These are phyloP conservation scores for Umbilicaria muhlenbergii DNA, from an alignment of 495 filamentous ascomycete species.

Conservation along the genomic window DNA sequence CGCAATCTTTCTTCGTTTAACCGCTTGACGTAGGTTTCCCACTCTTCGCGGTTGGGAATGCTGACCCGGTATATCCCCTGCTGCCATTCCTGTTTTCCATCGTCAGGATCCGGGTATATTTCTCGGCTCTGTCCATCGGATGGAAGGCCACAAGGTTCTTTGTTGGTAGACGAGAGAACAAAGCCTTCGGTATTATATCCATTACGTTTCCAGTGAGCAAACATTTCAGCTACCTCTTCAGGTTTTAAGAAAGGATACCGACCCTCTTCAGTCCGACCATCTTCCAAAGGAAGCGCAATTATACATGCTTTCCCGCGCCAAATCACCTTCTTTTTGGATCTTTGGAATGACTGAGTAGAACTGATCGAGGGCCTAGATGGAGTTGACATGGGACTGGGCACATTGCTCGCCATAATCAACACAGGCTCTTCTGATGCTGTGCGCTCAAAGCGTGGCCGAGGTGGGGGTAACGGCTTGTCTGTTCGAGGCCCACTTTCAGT, in stretches of 20 bases:
- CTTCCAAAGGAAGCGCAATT: conserved; percentile 53
- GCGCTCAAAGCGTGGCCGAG: conserved; percentile 15
- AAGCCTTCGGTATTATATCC: conserved; percentile 69
- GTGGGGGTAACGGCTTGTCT: conserved; percentile 33
- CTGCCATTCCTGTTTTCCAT: conserved; percentile 37
- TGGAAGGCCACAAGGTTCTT: conserved; percentile 7
- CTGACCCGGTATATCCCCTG: conserved; percentile 40
- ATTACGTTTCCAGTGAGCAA: conserved; percentile 53
- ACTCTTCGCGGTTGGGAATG: conserved; percentile 63
- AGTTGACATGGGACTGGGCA: not conserved
- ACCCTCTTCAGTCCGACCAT: conserved; percentile 41
- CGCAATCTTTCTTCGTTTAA: conserved; percentile 81
- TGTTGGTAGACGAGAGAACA: conserved; percentile 34
- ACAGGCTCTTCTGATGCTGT: conserved; percentile 3
- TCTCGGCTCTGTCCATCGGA: conserved; percentile 46
- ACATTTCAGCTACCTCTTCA: conserved; percentile 44
- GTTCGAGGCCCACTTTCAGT: not conserved
- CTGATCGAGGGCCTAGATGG: conserved; percentile 17
- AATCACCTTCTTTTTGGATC: conserved; percentile 26
- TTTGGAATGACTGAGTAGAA: conserved; percentile 13
- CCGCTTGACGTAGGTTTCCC: conserved; percentile 68
- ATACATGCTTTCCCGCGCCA: conserved; percentile 65
- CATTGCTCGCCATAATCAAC: not conserved
- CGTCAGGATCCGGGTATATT: conserved; percentile 52
- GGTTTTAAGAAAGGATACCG: conserved; percentile 41